Evolutionary conservation across 129 eudicot genomes (phyloP), one percentile per base, ranked within the genome.

Genomic region (Tagetes erecta): DNA sequence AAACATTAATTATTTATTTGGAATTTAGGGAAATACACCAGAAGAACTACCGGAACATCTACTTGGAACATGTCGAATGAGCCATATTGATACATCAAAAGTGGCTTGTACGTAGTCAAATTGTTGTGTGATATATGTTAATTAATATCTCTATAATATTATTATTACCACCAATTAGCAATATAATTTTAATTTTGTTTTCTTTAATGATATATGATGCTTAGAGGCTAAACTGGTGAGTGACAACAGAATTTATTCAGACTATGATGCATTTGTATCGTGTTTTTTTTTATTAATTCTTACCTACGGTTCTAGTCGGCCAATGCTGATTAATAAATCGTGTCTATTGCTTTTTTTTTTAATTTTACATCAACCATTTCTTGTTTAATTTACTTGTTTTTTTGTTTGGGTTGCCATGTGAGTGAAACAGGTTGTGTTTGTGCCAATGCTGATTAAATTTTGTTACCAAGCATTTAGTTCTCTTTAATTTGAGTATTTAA

Each of bases 21-120:
- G n/a, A 64, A 42, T 64, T 55, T 50, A 79, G 83, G 83, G 83
- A 52, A 79, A 79, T 62, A 64, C 78, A 27, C 83, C 74, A 38
- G 83, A 79, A 49, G 83, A 79, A 53, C 52, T 79, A 72, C 83
- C 83, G 5, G 83, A 79, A 79, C 78, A 72, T 71, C 50, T 79
- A 2, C 78, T 79, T 6, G 83, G 83, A 27, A 79, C 83, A 72
- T 79, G 83, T 65, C 78, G 83, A 36, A 79, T 79, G 83, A 79
- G 83, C 83, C 83, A 79, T 72, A 79, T 79, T 4, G 83, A 79
- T 65, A 72, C 49, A 67, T 72, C 78, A n/a, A 79, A 65, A 79
- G 83, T 73, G 68, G 78, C 77, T 52, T 72, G 78, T 79, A 79
- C 83, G 64, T 79, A 72, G 72, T 39, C 41, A 44, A 2, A 42